Base-by-base conservation (phyloP, 805 yeast species). In the Spathaspora sp. region DNA sequence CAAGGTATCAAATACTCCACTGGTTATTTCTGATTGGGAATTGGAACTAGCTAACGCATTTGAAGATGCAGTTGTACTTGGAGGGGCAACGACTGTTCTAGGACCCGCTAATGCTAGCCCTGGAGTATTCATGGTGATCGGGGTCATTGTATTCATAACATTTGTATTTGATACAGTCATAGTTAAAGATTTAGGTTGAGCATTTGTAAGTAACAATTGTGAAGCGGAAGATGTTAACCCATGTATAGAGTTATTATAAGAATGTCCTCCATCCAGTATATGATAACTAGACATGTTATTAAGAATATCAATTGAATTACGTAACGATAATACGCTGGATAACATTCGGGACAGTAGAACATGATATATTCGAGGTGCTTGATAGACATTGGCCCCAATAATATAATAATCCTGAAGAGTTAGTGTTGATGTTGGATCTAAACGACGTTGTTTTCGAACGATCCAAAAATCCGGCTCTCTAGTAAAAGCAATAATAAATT, bases 381-480 rank as follows among this genome's bases (percentile, higher is more conserved):
- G 93, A 68, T 91, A 94, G 1, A 94, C 86, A 62, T 89, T 91
- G 17, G 96, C 96, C 3, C 97, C 97, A 42, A 91, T 83, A 46
- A 93, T 86, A 66, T 89, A 93, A 68, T 88, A 93, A 57, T 90
- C 96, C 28, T 89, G 83, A 10, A 89, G 60, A 0, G 85, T 75
- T 11, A 73, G 72, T 6, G 84, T 81, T 35, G 78, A 70, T n/a
- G 52, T 54, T 48, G 46, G 54, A 47, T 52, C 55, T 4, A 76
- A 55, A 29, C 98, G 72, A 45, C 81, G 70, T 64, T 93, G 97
- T 63, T 92, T 91, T 52, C 96, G 77, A 9, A 93, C 81, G 26
- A 93, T 78, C 97, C 98, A 94, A 58, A 90, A 82, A 60, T 90
- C 97, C 0, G 97, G 98, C 58, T 92, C 98, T 42, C 90, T 73